phyloP scores from a whole-genome alignment of 257 asterid genomes.

The Nicotiana otophora region DNA sequence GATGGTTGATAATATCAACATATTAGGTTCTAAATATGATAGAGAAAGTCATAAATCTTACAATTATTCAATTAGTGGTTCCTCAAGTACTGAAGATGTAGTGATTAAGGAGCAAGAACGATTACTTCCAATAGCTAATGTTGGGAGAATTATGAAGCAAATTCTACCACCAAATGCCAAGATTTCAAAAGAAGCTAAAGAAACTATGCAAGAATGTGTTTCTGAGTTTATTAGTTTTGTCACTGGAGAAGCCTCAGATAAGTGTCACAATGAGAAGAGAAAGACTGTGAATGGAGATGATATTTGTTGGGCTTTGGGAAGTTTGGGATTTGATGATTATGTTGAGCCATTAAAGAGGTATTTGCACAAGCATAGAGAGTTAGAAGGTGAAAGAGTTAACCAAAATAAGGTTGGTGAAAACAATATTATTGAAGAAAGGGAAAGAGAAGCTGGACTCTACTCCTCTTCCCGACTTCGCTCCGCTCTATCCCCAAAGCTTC shows the following conservation, averaged over 20 bases:
- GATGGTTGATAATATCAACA: slow-evolving; percentile 7
- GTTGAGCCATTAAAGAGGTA: slow-evolving; percentile 49
- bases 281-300: slow-evolving; percentile 75
- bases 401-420: slow-evolving; percentile 16
- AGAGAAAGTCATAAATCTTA: not conserved
- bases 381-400: slow-evolving; percentile 43
- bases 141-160: slow-evolving; percentile 67
- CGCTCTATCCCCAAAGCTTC: no score
- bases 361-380: slow-evolving; percentile 51
- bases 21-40: not conserved
- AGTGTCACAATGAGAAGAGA: slow-evolving; percentile 55
- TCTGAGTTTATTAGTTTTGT: slow-evolving; percentile 71
- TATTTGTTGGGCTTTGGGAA: slow-evolving; percentile 51
- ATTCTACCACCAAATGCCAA: slow-evolving; percentile 54
- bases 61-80: not conserved
- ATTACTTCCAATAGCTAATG: slow-evolving; percentile 61
- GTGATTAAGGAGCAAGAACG: slow-evolving; percentile 35
- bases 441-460: not conserved
- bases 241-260: slow-evolving; percentile 62
- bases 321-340: slow-evolving; percentile 58
- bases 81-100: slow-evolving; percentile 9
- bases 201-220: slow-evolving; percentile 70
- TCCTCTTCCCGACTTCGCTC: no score
- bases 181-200: slow-evolving; percentile 70
- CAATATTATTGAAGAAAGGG: not conserved